Evolutionary conservation across 179 eudicot genomes (phyloP), one percentile per base, ranked within the genome.

Genomic region (Sideroxylon spinosum): DNA sequence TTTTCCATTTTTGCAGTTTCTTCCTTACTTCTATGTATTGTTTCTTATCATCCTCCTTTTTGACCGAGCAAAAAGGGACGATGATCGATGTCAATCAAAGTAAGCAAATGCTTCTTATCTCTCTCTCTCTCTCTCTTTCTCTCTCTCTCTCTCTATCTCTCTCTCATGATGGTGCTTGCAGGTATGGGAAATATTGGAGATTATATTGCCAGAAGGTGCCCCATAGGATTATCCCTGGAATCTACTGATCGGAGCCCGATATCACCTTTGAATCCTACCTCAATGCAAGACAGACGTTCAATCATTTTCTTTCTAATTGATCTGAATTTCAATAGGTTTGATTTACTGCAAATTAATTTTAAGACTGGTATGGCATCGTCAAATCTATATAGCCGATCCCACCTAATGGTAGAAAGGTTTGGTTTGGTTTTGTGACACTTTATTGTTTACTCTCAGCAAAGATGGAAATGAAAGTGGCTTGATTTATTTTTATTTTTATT

Each of bases 101-200:
- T 95, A 93, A 93, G 97, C 75, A 74, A 61, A 28, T 46, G 52
- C 52, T n/a, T 25, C 28, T 23, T 26, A 62, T 16, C 25, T 20
- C 25, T 19, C 25, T 68, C n/a, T 20, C 69, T 12, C 2, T 66
- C 19, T 26, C 76, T 26, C 28, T 37, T 59, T 12, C 19, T 57
- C 9, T 22, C 9, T 61, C 19, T 72, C 49, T 50, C 55, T 2
- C 7, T 52, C 9, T 52, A 3, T 52, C 55, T 8, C 14, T 4
- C 10, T 52, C 55, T 8, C 8, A 52, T 52, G 56, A 52, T 61
- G 2, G 23, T 68, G 55, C 6, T 81, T 87, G 87, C 92, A 95
- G 98, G 89, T 95, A 95, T 65, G 97, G 97, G 73, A 95, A 91
- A 82, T 95, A 93, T 83, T 95, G 98, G 98, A 95, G 93, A 78